Evolutionary conservation across 441 rosid genomes (phyloP), one percentile per base, ranked within the genome.

Genomic region (Bocquillonia castaneifolia): DNA sequence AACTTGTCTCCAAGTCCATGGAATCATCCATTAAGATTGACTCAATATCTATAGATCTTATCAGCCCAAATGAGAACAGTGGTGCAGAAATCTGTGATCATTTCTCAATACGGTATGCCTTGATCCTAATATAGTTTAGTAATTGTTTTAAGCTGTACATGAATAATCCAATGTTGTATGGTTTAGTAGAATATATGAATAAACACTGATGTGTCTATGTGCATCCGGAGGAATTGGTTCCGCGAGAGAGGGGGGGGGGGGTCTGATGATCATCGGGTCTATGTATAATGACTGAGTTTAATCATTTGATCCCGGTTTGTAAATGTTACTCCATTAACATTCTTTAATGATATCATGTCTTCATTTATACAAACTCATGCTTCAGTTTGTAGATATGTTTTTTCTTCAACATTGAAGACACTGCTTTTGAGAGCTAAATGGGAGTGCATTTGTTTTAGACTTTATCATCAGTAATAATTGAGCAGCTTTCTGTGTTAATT

Each of bases 51-150:
- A 81, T 90, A 47, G 88, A 92, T 80, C 93, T 88, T 63, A 78
- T 70, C 60, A 77, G 60, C 48, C 75, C 78, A 51, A 81, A 75
- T 56, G 74, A 78, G 45, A 80, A 76, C 75, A 69, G 20, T 67
- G 74, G 67, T 59, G 74, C 51, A 29, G 81, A 50, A 51, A 83
- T 65, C 51, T 88, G 98, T 72, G 83, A 86, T 56, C 92, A 88
- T 70, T 94, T 94, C 76, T 85, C 97, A 29, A 79, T 94, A 72
- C 89, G 97, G 99, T 94, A 76, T 83, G 86, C 74, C 44, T 65
- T 59, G 15, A 51, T 69, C 57, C 64, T 40, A 28, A 44, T 34
- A 71, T n/a, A n/a, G n/a, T 25, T 40, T 31, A 54, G 29, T 10
- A 59, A n/a, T 31, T 34, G 25, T 47, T 45, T 0, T 47, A 26